Percentiles rank a stretch among this genome's conserved stretches.
These are phyloP conservation scores for Saprolegnia parasitica DNA, from an alignment of 352 stramenopile species.

Conservation along the genomic window DNA sequence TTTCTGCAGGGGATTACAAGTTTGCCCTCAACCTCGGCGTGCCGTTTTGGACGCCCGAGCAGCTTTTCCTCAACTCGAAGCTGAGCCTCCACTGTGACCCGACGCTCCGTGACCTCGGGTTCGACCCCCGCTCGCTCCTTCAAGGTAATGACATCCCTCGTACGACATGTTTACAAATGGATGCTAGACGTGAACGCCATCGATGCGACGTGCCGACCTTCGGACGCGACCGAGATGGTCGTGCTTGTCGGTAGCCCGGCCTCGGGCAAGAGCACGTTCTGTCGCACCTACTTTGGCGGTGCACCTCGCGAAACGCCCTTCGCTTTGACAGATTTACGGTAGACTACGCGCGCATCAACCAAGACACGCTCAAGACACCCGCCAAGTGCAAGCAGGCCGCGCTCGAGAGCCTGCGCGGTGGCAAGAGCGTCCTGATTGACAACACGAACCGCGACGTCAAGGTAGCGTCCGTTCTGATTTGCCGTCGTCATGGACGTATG, in stretches of 20 bases:
- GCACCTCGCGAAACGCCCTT: no score
- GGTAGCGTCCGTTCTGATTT: constrained; percentile 21
- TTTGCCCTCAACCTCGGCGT: constrained; percentile 84
- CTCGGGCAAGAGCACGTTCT: constrained; percentile 71
- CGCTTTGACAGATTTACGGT: constrained; percentile 30
- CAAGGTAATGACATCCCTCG: not conserved
- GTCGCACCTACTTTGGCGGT: constrained; percentile 31
- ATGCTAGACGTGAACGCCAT: constrained; percentile 1
- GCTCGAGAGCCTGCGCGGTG: constrained; percentile 44
- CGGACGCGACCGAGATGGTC: constrained; percentile 45
- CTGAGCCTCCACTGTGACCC: constrained; percentile 36
- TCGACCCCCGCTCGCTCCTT: constrained; percentile 46
- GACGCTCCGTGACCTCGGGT: constrained; percentile 68
- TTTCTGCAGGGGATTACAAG: constrained; percentile 83
- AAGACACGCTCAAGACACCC: constrained; percentile 80
- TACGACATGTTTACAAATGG: no score
- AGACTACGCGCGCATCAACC: constrained; percentile 67
- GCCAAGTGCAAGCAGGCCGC: constrained; percentile 69
- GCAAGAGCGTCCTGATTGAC: constrained; percentile 80
- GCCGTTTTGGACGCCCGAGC: constrained; percentile 77
- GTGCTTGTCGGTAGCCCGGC: constrained; percentile 65
- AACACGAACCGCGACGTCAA: constrained; percentile 71
- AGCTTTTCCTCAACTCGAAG: constrained; percentile 67
- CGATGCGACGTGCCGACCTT: not conserved
- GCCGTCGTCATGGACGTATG: not conserved